Percentiles rank a stretch among this genome's conserved stretches.
Conservation (phyloP, 2,329 filamentous ascomycete species). For the Botrytis byssoidea region DNA sequence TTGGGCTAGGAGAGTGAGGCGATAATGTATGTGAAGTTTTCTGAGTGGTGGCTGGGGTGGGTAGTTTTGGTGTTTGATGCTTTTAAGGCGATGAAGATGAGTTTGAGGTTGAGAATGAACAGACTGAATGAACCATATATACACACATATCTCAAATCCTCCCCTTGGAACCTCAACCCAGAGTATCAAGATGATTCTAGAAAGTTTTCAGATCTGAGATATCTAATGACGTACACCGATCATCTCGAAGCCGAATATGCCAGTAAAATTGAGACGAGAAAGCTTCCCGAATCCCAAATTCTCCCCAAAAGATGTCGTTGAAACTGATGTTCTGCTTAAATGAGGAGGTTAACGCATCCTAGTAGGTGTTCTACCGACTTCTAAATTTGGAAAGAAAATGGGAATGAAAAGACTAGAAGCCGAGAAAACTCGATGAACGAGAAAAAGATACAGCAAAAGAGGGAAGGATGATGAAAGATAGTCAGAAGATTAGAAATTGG, state of each 20-base stretch:
- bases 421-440: not conserved
- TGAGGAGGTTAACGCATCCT: not conserved
- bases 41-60: too few species aligned
- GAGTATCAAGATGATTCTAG: accelerated
- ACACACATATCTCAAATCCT: not conserved
- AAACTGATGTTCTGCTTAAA: not conserved
- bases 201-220: not conserved
- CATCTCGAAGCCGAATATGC: not conserved
- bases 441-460: not conserved
- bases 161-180: not conserved
- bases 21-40: not conserved
- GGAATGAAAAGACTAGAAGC: not conserved
- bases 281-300: not conserved
- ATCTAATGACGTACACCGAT: not conserved
- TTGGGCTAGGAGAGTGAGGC: not conserved
- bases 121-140: not conserved
- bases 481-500: not conserved
- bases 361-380: not conserved
- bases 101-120: too few species aligned
- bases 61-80: not conserved
- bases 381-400: not conserved
- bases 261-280: too few species aligned
- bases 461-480: not conserved
- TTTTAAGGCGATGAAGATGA: not conserved
- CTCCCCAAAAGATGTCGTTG: too few species aligned